phyloP scores from a whole-genome alignment of 495 filamentous ascomycete genomes.

The Recurvomyces mirabilis region DNA sequence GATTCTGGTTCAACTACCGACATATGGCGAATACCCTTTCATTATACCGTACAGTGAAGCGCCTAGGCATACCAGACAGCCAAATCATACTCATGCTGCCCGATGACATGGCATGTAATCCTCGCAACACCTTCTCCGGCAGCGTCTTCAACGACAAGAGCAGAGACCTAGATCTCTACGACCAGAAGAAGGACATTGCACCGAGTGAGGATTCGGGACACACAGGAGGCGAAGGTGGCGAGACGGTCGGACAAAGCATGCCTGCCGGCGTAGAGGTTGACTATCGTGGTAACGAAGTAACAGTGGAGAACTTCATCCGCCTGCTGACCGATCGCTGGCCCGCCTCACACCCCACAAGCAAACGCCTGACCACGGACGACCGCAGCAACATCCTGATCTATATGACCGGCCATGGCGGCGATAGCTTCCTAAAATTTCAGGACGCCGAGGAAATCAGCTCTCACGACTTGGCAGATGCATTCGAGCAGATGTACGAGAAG shows the following conservation, averaged over 20 bases:
- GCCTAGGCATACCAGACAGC: constrained; percentile 92
- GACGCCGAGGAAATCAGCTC: constrained; percentile 95
- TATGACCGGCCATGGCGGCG: constrained; percentile 98
- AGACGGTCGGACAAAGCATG: constrained; percentile 9
- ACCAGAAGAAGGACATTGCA: constrained; percentile 39
- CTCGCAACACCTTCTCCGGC: constrained; percentile 91
- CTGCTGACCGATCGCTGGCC: constrained; percentile 86
- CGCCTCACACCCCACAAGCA: constrained; percentile 86
- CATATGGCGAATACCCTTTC: constrained; percentile 97
- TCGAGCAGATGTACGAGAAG: constrained; percentile 99
- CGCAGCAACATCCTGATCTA: constrained; percentile 95
- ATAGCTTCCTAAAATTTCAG: constrained; percentile 97
- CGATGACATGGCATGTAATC: constrained; percentile 99
- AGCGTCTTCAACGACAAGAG: constrained; percentile 98
- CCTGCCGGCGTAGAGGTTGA: constrained; percentile 74
- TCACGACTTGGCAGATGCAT: constrained; percentile 92
- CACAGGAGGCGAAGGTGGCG: not conserved
- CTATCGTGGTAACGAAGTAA: constrained; percentile 95
- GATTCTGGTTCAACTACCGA: constrained; percentile 99
- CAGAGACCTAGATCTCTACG: constrained; percentile 89
- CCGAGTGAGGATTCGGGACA: not conserved
- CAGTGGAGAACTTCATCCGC: constrained; percentile 96
- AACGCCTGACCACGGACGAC: constrained; percentile 81
- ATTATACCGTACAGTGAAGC: constrained; percentile 95
- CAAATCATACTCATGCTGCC: constrained; percentile 99